A percentile compares a stretch with the other conserved stretches of the same genome.
Evolutionary conservation across 768 basidiomycete species (phyloP).

Genomic region (Jaapia argillacea): DNA sequence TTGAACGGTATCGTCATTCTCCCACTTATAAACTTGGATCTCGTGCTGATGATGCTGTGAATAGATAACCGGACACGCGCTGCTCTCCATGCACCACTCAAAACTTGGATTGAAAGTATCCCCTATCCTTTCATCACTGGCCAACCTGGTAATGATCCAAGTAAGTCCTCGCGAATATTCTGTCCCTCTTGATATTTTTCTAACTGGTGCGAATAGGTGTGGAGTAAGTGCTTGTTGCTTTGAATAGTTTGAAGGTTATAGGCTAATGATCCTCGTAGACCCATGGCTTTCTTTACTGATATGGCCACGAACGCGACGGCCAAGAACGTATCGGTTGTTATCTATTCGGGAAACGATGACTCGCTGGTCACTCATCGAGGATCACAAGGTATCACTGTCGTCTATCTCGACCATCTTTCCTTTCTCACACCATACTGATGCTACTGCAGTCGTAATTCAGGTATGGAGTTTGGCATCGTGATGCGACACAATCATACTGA

Average conservation of each 20-base stretch:
- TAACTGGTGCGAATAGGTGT: too few relatives aligned
- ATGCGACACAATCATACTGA: not conserved
- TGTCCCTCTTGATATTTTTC: too few relatives aligned
- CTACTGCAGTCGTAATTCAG: slow-evolving; percentile 7
- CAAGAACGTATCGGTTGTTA: slow-evolving; percentile 38
- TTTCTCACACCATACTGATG: slow-evolving; percentile 18
- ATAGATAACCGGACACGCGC: slow-evolving; percentile 43
- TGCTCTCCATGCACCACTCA: slow-evolving; percentile 60
- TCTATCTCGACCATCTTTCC: not conserved
- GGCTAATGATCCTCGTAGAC: slow-evolving; percentile 26
- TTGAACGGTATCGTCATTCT: slow-evolving; percentile 38
- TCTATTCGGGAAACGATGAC: slow-evolving; percentile 66
- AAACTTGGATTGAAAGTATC: slow-evolving; percentile 28
- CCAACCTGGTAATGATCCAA: slow-evolving; percentile 19
- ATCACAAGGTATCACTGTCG: slow-evolving; percentile 54
- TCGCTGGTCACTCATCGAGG: slow-evolving; percentile 52
- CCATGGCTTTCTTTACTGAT: slow-evolving; percentile 54
- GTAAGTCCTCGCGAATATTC: slow-evolving; percentile 15
- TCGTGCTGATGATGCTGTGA: not conserved
- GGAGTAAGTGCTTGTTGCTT: slow-evolving; percentile 17
- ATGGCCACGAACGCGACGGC: slow-evolving; percentile 56
- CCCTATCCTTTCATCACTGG: slow-evolving; percentile 25
- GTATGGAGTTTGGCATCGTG: not conserved
- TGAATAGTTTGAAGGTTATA: not conserved
- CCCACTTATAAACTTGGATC: not conserved